Evolutionary conservation across 495 filamentous ascomycete genomes (phyloP), one percentile per base, ranked within the genome.

Genomic region (Neurospora tetraspora): DNA sequence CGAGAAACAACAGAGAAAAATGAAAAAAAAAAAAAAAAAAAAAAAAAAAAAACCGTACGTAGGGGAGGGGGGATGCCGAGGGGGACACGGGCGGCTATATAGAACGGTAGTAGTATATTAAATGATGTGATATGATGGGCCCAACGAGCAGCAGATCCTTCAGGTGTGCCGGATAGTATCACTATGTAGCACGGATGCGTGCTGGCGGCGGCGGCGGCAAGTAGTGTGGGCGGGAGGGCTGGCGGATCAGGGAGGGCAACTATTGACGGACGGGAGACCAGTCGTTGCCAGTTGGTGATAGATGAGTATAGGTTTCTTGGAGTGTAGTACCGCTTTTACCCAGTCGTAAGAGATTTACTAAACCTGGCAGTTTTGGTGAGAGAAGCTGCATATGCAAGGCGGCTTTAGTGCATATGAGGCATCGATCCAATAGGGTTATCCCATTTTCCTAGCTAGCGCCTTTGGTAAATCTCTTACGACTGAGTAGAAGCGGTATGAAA

Each of bases 21-120:
- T 73, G 34, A 20, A 16, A 39, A 23, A 27, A 59, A 68, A 59
- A 53, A 23, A 27, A 59, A 68, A 59, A 53, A 31, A 42, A 27
- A 70, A 37, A 71, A 20, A 20, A 16, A 39, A 23, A 27, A 59
- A 68, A 59, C 39, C 59, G 38, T 61, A 39, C 12, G 27, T 39
- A 71, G 74, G 68, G 71, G 69, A 73, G 27, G 42, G 68, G 73
- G 72, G 72, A 61, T 37, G 36, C 53, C 23, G 65, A 59, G 39
- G 72, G 42, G 68, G 72, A 38, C 18, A 61, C 39, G 69, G 42
- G 23, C 47, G 75, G 68, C 73, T 72, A 76, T 74, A 76, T 72
- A 76, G 31, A 23, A 43, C 39, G 43, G 43, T 20, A 61, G 47
- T 59, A 59, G 47, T 59, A 59, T 59, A 31, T 27, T 61, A 61